These are phyloP conservation scores for Yarrowia keelungensis DNA, from an alignment of 805 yeast species.

Conservation along the genomic window DNA sequence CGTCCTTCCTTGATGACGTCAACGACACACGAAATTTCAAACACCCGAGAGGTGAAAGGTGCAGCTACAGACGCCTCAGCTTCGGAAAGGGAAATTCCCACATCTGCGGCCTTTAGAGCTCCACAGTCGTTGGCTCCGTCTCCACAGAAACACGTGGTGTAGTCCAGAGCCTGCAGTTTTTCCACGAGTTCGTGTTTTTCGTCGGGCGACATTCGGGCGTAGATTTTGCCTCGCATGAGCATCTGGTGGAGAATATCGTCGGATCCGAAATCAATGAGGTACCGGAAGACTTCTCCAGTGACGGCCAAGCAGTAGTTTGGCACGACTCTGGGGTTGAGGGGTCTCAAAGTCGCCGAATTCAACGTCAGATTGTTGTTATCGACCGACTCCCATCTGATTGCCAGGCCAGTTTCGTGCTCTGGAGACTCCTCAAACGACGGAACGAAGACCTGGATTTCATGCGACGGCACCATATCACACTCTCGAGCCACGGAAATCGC, in stretches of 20 bases:
- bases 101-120: slow-evolving; percentile 96
- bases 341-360: slow-evolving; percentile 66
- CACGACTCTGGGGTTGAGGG: slow-evolving; percentile 51
- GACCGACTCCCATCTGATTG: slow-evolving; percentile 53
- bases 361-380: slow-evolving; percentile 57
- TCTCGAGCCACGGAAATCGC: slow-evolving; percentile 93
- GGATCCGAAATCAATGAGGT: slow-evolving; percentile 61
- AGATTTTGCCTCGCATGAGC: slow-evolving; percentile 75
- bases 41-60: slow-evolving; percentile 89
- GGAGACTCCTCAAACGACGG: slow-evolving; percentile 65
- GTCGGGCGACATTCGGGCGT: slow-evolving; percentile 98
- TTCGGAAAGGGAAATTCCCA: slow-evolving; percentile 93
- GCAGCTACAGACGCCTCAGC: slow-evolving; percentile 99
- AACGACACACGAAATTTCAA: slow-evolving; percentile 91
- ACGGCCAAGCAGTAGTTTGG: slow-evolving; percentile 74
- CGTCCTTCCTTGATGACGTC: slow-evolving; percentile 94
- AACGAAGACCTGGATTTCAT: slow-evolving; percentile 59
- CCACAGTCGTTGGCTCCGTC: slow-evolving; percentile 99
- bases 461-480: slow-evolving; percentile 66
- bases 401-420: slow-evolving; percentile 39
- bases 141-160: slow-evolving; percentile 96
- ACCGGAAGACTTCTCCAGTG: slow-evolving; percentile 91
- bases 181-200: slow-evolving; percentile 96
- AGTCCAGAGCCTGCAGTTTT: slow-evolving; percentile 80
- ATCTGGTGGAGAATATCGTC: slow-evolving; percentile 59